These are phyloP conservation scores for Mycotypha africana DNA, from an alignment of 371 early-diverging fungal species.

Conservation along the genomic window DNA sequence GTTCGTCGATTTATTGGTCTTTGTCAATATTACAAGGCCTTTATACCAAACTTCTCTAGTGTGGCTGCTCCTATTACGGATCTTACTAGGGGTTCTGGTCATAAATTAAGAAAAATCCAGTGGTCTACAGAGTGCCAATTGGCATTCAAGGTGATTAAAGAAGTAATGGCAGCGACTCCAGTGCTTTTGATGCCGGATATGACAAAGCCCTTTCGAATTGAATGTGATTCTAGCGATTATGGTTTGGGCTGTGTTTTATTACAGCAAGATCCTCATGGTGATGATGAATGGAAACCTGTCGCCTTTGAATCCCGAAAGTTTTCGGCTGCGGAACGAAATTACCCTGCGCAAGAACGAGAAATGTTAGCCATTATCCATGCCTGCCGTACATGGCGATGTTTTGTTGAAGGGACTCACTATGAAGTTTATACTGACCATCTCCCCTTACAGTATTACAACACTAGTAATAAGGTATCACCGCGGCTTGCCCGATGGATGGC, in stretches of 20 bases:
- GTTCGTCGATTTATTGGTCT: constrained; percentile 32
- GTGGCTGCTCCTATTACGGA: constrained; percentile 35
- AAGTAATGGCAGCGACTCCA: constrained; percentile 4
- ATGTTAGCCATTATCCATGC: constrained; percentile 25
- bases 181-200: constrained; percentile 16
- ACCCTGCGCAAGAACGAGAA: constrained; percentile 32
- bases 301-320: constrained; percentile 25
- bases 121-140: not conserved
- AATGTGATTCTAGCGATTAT: constrained; percentile 25
- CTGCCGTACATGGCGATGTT: constrained; percentile 24
- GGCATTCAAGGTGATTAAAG: constrained; percentile 6
- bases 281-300: constrained; percentile 1
- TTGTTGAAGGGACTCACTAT: constrained; percentile 14
- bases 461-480: not conserved
- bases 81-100: constrained; percentile 23
- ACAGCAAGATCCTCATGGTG: constrained; percentile 12
- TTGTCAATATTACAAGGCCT: constrained; percentile 25
- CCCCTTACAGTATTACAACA: constrained; percentile 12
- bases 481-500: constrained; percentile 21
- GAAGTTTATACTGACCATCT: constrained; percentile 24
- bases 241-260: constrained; percentile 19
- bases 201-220: constrained; percentile 13
- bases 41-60: constrained; percentile 20
- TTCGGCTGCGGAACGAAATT: constrained; percentile 16
- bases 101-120: constrained; percentile 8